Conservation (phyloP, 2,329 filamentous ascomycete genomes). For the Fusarium sarcochroum region DNA sequence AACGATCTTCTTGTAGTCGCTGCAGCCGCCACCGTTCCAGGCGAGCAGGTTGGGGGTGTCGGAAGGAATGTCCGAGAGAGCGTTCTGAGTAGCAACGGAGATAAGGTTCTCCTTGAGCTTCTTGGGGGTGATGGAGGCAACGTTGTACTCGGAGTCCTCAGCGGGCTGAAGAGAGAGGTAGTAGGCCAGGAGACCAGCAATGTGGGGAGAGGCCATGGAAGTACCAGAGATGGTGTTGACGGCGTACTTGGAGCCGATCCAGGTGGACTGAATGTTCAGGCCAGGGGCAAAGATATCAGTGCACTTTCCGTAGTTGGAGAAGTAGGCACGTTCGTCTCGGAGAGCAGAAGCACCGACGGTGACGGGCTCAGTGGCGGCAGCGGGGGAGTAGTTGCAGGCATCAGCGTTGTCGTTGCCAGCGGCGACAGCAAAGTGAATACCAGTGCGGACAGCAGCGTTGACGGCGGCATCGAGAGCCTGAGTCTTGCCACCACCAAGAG, state of each 20-base stretch:
- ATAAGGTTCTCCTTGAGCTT: conserved; percentile 94
- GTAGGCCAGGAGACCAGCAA: conserved; percentile 97
- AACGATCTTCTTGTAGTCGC: conserved; percentile 90
- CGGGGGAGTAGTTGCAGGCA: conserved; percentile 99
- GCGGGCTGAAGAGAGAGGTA: conserved; percentile 95
- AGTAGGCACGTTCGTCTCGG: conserved; percentile 96
- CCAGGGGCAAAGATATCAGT: conserved; percentile 99
- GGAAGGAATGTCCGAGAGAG: conserved; percentile 84
- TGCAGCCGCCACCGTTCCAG: conserved; percentile 97
- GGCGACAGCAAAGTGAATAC: conserved; percentile 97
- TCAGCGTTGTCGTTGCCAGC: conserved; percentile 99
- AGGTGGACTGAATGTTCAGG: conserved; percentile 96
- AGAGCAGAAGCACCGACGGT: conserved; percentile 97
- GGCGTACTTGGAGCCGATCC: conserved; percentile 96
- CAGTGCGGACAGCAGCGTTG: conserved; percentile 91
- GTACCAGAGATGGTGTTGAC: conserved; percentile 99
- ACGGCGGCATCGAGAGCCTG: conserved; percentile 90
- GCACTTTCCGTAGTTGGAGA: conserved; percentile 99
- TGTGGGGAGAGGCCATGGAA: conserved; percentile 98
- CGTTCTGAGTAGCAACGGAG: conserved; percentile 82
- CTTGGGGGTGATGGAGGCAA: conserved; percentile 90
- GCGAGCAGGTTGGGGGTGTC: conserved; percentile 95
- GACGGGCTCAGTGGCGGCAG: conserved; percentile 89
- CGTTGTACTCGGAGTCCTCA: conserved; percentile 89
- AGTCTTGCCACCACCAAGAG: conserved; percentile 97